These are phyloP conservation scores for Cryptosporidium andersoni DNA, from an alignment of 169 alveolate genomes.

Conservation along the genomic window DNA sequence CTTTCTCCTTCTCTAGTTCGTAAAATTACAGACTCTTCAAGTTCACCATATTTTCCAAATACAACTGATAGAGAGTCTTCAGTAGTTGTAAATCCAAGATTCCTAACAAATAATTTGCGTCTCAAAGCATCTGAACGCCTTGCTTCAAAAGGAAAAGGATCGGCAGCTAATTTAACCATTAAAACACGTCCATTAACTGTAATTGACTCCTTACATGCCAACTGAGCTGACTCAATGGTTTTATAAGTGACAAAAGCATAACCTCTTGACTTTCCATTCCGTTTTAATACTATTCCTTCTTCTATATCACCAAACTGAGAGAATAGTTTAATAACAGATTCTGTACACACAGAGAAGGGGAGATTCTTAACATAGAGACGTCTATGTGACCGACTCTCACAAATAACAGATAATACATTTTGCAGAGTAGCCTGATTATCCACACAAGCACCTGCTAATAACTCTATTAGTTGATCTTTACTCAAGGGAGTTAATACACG, in stretches of 20 bases:
- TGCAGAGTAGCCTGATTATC: conserved; percentile 71
- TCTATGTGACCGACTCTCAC: conserved; percentile 77
- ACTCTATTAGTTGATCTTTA: conserved; percentile 79
- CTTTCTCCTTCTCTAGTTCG: conserved; percentile 76
- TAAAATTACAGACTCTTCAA: conserved; percentile 79
- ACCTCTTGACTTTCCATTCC: conserved; percentile 82
- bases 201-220: conserved; percentile 73
- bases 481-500: conserved; percentile 78
- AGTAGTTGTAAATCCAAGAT: conserved; percentile 76
- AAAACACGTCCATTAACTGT: conserved; percentile 73
- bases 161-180: conserved; percentile 77
- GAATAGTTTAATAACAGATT: conserved; percentile 75
- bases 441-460: conserved; percentile 77
- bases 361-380: conserved; percentile 78
- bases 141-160: conserved; percentile 72
- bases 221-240: conserved; percentile 77
- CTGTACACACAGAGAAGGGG: conserved; percentile 79
- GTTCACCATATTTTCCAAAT: conserved; percentile 76
- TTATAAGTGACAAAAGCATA: conserved; percentile 82
- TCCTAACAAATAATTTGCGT: conserved; percentile 80
- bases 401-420: conserved; percentile 74
- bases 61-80: conserved; percentile 73
- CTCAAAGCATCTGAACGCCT: conserved; percentile 73
- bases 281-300: conserved; percentile 81
- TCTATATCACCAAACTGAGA: conserved; percentile 79